phyloP scores from a whole-genome alignment of 2,329 filamentous ascomycete species.

The Gnomoniopsis sp. region DNA sequence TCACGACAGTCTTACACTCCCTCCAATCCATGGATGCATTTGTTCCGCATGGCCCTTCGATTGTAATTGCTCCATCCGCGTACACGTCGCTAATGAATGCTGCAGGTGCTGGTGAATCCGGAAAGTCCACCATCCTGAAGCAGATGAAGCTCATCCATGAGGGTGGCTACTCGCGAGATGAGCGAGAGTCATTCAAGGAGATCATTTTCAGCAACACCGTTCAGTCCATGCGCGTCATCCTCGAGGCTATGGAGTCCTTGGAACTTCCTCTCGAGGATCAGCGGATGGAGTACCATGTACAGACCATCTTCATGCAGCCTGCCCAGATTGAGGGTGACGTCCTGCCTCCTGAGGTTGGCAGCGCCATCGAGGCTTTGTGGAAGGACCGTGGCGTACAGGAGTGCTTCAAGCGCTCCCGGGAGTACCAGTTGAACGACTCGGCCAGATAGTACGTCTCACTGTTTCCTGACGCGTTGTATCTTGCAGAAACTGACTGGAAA shows the following conservation, averaged over 20 bases:
- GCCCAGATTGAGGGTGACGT: constrained; percentile 95
- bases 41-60: too few relatives aligned
- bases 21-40: background rate
- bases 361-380: constrained; percentile 89
- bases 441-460: constrained; percentile 76
- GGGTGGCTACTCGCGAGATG: constrained; percentile 94
- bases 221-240: constrained; percentile 66
- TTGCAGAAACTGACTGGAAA: constrained; percentile 29
- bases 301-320: constrained; percentile 98
- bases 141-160: constrained; percentile 99
- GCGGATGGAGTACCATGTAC: constrained; percentile 93
- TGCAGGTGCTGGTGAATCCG: constrained; percentile 92
- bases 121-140: constrained; percentile 91
- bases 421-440: constrained; percentile 95
- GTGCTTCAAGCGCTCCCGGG: constrained; percentile 91
- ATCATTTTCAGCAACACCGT: constrained; percentile 70
- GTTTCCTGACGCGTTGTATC: background rate
- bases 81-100: constrained; percentile 21
- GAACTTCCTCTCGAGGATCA: constrained; percentile 84
- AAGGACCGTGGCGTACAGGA: constrained; percentile 89
- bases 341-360: constrained; percentile 89
- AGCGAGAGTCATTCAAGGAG: constrained; percentile 67
- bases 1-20: constrained; percentile 20
- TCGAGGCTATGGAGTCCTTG: constrained; percentile 66
- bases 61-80: background rate